Evolutionary conservation across 495 filamentous ascomycete species (phyloP), one percentile per base, ranked within the genome.

Genomic region (Hyaloscypha finlandica): DNA sequence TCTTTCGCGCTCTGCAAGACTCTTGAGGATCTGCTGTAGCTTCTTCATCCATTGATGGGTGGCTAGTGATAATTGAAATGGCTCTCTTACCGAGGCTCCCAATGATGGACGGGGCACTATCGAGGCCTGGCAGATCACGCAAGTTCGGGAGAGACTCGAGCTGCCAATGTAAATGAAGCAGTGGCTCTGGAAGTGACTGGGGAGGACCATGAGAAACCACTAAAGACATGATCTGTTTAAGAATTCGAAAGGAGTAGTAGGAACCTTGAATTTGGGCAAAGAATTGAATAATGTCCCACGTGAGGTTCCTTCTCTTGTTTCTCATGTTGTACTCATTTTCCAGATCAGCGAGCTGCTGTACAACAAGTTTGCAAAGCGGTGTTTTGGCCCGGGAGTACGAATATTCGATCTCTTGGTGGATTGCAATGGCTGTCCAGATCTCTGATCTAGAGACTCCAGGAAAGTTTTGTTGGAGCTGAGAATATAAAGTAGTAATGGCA

Each of bases 221-320:
- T 19, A 82, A 69, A 3, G 73, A 66, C 9, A 88, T 60, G 2
- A 88, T 72, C 66, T 92, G 89, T 37, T 80, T 79, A 3, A 88
- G 70, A 65, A 92, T 88, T 32, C 90, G 82, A 0, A 93, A 70
- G 0, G 90, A 90, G 69, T 92, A 92, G 8, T 84, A 76, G 4
- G 82, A 82, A 3, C 85, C 85, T 33, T 91, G 85, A 0, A 86
- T 73, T 66, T 91, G 86, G 6, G 88, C 89, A 14, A 80, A 71
- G 12, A 90, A 80, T 58, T 93, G 90, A 25, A 91, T 73, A 30
- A 85, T 80, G 2, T 81, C 80, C 91, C 90, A 92, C 8, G 78
- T 77, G 37, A 66, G 30, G 25, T n/a, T 16, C 3, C 69, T 58
- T 22, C 75, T 66, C 8, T 68, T 69, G 29, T 57, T 72, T 25